Evolutionary conservation across 1,139 yeast species (phyloP).

Genomic region (Pichia sp.): DNA sequence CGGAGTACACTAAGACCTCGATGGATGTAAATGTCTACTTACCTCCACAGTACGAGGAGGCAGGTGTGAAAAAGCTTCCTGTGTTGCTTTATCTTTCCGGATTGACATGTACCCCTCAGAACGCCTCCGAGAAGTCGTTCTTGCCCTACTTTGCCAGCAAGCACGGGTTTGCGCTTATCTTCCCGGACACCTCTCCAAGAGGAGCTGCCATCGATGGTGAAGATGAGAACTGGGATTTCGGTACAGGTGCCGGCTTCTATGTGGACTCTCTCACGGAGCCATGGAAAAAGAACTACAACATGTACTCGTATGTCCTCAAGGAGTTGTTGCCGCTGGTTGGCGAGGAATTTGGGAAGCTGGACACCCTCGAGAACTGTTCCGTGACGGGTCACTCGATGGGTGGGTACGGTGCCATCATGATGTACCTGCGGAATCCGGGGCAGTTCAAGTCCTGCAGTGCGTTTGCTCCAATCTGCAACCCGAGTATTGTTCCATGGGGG

Average conservation of each 20-base stretch:
- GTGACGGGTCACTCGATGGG: constrained; percentile 98
- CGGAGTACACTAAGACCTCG: constrained; percentile 57
- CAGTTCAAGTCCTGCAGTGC: constrained; percentile 81
- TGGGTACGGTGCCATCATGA: constrained; percentile 86
- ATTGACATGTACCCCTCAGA: constrained; percentile 88
- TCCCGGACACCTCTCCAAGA: constrained; percentile 96
- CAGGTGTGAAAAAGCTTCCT: constrained; percentile 44
- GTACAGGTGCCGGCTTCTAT: constrained; percentile 94
- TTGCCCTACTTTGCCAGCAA: constrained; percentile 78
- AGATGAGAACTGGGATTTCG: constrained; percentile 84
- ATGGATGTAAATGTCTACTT: constrained; percentile 84
- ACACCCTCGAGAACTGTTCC: constrained; percentile 52
- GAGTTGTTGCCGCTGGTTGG: constrained; percentile 60
- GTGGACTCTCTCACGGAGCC: constrained; percentile 76
- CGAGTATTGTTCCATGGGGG: constrained; percentile 79
- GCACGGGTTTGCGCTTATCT: constrained; percentile 81
- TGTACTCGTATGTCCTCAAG: constrained; percentile 77
- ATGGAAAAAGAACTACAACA: constrained; percentile 69
- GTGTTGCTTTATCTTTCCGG: constrained; percentile 82
- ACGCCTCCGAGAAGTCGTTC: constrained; percentile 92
- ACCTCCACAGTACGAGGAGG: constrained; percentile 49
- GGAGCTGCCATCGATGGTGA: constrained; percentile 84
- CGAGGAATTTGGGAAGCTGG: constrained; percentile 47
- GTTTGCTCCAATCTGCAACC: constrained; percentile 86
- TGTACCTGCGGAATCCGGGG: constrained; percentile 71